Evolutionary conservation across 2,329 filamentous ascomycete genomes (phyloP).

Genomic region (Metarhizium album): DNA sequence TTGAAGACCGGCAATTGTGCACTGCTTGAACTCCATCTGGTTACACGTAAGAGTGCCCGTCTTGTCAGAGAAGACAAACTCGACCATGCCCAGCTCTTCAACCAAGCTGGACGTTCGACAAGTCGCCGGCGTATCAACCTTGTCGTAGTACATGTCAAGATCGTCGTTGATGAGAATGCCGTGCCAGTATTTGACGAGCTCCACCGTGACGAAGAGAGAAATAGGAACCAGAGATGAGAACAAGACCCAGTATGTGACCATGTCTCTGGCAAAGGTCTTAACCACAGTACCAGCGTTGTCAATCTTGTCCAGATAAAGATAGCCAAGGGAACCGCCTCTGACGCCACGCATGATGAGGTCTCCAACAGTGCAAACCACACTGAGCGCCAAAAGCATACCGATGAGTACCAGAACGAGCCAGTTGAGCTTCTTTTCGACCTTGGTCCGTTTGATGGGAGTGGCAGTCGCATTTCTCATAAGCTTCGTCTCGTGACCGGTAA

Average conservation of each 20-base stretch:
- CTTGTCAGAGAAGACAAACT: slow-evolving; percentile 98
- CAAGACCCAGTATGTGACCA: slow-evolving; percentile 96
- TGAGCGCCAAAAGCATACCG: slow-evolving; percentile 70
- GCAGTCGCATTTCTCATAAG: slow-evolving; percentile 97
- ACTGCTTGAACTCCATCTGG: slow-evolving; percentile 97
- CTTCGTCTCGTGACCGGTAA: slow-evolving; percentile 90
- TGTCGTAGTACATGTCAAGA: slow-evolving; percentile 94
- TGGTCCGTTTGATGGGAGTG: slow-evolving; percentile 93
- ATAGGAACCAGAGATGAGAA: slow-evolving; percentile 96
- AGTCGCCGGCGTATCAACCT: slow-evolving; percentile 88
- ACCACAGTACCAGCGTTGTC: slow-evolving; percentile 45
- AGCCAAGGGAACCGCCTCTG: slow-evolving; percentile 51
- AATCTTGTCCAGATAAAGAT: slow-evolving; percentile 57
- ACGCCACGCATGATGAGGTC: slow-evolving; percentile 71
- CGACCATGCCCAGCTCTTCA: slow-evolving; percentile 94
- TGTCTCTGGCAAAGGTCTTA: slow-evolving; percentile 79
- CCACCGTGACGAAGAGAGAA: slow-evolving; percentile 93
- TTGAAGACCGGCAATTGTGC: slow-evolving; percentile 83
- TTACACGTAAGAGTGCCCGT: slow-evolving; percentile 97
- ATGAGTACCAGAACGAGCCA: slow-evolving; percentile 85
- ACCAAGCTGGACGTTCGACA: slow-evolving; percentile 94
- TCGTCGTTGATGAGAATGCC: slow-evolving; percentile 97
- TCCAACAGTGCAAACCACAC: slow-evolving; percentile 81
- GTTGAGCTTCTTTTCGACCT: slow-evolving; percentile 90
- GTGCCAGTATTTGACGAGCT: slow-evolving; percentile 96